Evolutionary conservation across 495 filamentous ascomycete species (phyloP).

Genomic region (Xeromyces bisporus): DNA sequence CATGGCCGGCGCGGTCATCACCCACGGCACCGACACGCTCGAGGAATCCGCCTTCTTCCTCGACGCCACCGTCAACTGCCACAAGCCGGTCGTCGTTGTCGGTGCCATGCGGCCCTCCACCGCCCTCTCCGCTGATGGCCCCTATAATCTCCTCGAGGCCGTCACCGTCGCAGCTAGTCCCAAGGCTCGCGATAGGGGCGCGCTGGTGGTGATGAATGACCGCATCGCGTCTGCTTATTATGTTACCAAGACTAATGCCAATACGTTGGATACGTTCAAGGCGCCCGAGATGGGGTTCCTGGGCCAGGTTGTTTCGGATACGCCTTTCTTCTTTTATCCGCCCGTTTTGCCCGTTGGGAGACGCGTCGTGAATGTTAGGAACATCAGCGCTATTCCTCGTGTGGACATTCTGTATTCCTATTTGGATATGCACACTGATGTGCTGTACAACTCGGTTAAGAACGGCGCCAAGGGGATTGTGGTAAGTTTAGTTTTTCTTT

Average conservation of each 20-base stretch:
- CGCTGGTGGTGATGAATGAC: conserved; percentile 35
- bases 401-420: conserved; percentile 26
- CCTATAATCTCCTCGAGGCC: conserved; percentile 32
- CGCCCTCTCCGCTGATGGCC: conserved; percentile 33
- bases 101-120: conserved; percentile 34
- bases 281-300: conserved; percentile 27
- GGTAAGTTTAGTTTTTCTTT: conserved; percentile 6
- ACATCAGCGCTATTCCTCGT: conserved; percentile 18
- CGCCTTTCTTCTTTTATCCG: conserved; percentile 28
- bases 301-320: conserved; percentile 28
- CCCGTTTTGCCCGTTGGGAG: conserved; percentile 20
- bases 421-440: conserved; percentile 20
- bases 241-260: conserved; percentile 35
- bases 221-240: conserved; percentile 31
- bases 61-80: conserved; percentile 27
- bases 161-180: conserved; percentile 26
- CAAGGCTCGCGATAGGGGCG: conserved; percentile 18
- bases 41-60: conserved; percentile 37
- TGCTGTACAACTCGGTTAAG: conserved; percentile 19
- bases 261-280: conserved; percentile 35
- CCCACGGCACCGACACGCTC: conserved; percentile 35
- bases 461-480: conserved; percentile 29
- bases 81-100: conserved; percentile 31
- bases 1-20: conserved; percentile 29
- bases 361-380: conserved; percentile 17